Evolutionary conservation across 192 early-diverging fungal species (phyloP).

Genomic region (Coemansia sp.): DNA sequence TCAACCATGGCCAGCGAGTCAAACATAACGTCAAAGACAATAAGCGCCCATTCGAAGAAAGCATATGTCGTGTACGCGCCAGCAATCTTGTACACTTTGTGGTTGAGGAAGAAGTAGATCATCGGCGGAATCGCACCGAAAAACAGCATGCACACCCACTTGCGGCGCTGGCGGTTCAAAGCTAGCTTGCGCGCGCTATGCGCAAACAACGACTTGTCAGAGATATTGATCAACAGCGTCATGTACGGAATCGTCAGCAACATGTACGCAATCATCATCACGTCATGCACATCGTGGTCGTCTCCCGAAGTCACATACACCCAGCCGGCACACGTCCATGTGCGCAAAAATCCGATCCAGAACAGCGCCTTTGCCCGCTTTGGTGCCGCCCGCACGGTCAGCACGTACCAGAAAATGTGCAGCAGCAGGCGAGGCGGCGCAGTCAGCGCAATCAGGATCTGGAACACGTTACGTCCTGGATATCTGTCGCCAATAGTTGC

Average conservation of each 20-base stretch:
- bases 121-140: slow-evolving; percentile 72
- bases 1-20: slow-evolving; percentile 72
- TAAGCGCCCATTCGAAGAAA: slow-evolving; percentile 83
- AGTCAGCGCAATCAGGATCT: slow-evolving; percentile 76
- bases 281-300: slow-evolving; percentile 75
- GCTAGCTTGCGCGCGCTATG: slow-evolving; percentile 34
- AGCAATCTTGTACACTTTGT: slow-evolving; percentile 71
- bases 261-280: slow-evolving; percentile 79
- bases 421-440: slow-evolving; percentile 56
- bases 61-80: slow-evolving; percentile 80
- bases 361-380: slow-evolving; percentile 45
- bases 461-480: slow-evolving; percentile 71
- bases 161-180: slow-evolving; percentile 52
- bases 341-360: slow-evolving; percentile 60
- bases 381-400: slow-evolving; percentile 36
- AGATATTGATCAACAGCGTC: slow-evolving; percentile 59
- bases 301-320: slow-evolving; percentile 80
- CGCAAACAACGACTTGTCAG: slow-evolving; percentile 46
- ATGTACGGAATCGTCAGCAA: slow-evolving; percentile 76
- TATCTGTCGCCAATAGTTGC: slow-evolving; percentile 81
- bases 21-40: slow-evolving; percentile 74
- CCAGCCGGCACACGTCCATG: slow-evolving; percentile 80
- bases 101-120: slow-evolving; percentile 75
- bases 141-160: slow-evolving; percentile 59
- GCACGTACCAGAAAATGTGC: slow-evolving; percentile 51